Percentiles rank a stretch among this genome's conserved stretches.
These are phyloP conservation scores for Gracilaria gracilis DNA, from an alignment of 23 red algal species.

Conservation along the genomic window DNA sequence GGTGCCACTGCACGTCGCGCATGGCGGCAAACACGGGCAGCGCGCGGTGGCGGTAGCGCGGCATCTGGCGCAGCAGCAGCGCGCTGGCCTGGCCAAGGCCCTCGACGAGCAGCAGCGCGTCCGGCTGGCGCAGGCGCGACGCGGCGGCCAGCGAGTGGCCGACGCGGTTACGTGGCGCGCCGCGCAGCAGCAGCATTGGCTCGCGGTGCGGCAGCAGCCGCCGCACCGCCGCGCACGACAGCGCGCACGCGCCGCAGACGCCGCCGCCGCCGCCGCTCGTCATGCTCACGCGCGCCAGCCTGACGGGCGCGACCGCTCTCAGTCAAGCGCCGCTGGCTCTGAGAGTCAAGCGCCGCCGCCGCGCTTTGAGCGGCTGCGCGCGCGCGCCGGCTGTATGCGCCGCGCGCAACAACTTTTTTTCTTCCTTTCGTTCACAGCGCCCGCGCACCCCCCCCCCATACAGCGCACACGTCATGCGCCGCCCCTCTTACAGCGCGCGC, in stretches of 20 bases:
- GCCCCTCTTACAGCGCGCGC: neutral
- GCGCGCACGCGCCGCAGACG: neutral
- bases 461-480: too few species aligned
- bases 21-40: constrained; percentile 41
- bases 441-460: too few species aligned
- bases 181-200: constrained; percentile 32
- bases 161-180: constrained; percentile 7
- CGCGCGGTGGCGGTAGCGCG: neutral
- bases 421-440: too few species aligned
- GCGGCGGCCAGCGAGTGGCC: neutral
- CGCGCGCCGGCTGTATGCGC: too few species aligned
- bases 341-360: too few species aligned
- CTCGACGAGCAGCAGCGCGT: constrained; percentile 24
- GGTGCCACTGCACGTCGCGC: constrained; percentile 7
- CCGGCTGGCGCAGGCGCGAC: constrained; percentile 16
- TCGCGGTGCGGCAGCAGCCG: constrained; percentile 34
- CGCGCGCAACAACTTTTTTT: too few species aligned
- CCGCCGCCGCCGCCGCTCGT: neutral
- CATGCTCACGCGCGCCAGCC: too few species aligned
- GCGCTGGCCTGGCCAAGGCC: constrained; percentile 50
- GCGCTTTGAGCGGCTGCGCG: too few species aligned
- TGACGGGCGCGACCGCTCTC: neutral
- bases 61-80: constrained; percentile 55
- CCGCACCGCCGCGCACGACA: neutral
- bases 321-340: neutral